Base-by-base conservation (phyloP, 2,329 filamentous ascomycete genomes). In the Cytospora schulzeri region DNA sequence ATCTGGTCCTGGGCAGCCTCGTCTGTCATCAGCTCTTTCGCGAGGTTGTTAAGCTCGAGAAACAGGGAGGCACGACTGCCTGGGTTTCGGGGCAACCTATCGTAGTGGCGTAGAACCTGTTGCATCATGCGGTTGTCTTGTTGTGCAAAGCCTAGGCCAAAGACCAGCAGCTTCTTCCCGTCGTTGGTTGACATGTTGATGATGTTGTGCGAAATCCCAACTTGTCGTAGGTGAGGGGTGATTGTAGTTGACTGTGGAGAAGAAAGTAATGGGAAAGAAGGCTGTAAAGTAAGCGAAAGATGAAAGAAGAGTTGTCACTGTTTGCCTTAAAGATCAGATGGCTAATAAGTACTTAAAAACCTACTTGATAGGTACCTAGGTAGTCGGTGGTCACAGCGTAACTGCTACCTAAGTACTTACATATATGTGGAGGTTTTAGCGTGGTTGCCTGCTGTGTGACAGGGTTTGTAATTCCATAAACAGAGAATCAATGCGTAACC, bases 81-180 rank as follows among this genome's bases (percentile, higher is more conserved):
- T 52, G 65, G 65, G 38, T 51, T 62, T 11, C 22, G 24, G 51
- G 65, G 58, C n/a, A 66, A 38, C 9, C 29, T 61, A 19, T 59
- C 19, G 55, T 57, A 65, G 62, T 66, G 62, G 19, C 65, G 54
- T 6, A 66, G 58, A 53, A 66, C 50, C 51, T 65, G 65, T 29
- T 66, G 65, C 62, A 66, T 65, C 50, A 56, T 66, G 50, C 65
- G 65, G 22, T 33, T 66, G 54, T 66, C 65, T 12, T 66, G 65
- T 26, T 66, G 62, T 26, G 55, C 58, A 51, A 65, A 66, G 22
- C 54, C 24, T 17, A 66, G 62, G 50, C 65, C 65, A 26, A 66
- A 64, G 58, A 66, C 65, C 48, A 66, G 24, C n/a, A 65, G 62
- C 62, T 66, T 63, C 38, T 64, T 56, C 2, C 65, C 65, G 12